Evolutionary conservation across 2,329 filamentous ascomycete genomes (phyloP), one percentile per base, ranked within the genome.

Genomic region (Rhynchosporium graminicola): DNA sequence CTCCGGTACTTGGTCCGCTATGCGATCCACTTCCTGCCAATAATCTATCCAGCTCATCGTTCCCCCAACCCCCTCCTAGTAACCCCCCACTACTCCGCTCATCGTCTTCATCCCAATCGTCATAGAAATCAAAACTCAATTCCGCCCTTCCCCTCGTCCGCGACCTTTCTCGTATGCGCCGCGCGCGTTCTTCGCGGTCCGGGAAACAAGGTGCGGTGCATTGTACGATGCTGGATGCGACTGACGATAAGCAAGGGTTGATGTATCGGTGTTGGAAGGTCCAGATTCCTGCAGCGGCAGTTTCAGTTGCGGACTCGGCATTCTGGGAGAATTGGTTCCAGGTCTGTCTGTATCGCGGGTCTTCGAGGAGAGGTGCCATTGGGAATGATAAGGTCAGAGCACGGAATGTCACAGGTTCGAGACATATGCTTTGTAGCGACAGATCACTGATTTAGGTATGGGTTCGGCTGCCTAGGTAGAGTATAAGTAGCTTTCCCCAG

Each of bases 71-170:
- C 43, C 50, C 50, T 50, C 83, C 88, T 58, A 93, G 78, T 54
- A 94, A 75, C 0, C 87, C 83, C 45, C 86, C 83, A 40, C 79
- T 80, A 57, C 84, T 82, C 36, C 73, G 72, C 43, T 74, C 81
- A 28, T 68, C 67, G 55, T 73, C 72, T 29, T 86, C 83, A 60
- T 97, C 92, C 94, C 94, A 98, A 76, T 97, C 94, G 76, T 97
- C 94, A 78, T 98, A 98, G 75, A 98, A 98, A 76, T 97, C 94
- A 74, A 98, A 98, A 72, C 86, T 93, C 71, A 90, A 85, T 76
- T 97, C 93, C 33, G 92, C 90, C 57, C 86, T 77, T 2, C 85
- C 86, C 64, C 78, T 77, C 29, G 80, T 78, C 8, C 83, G 79
- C 26, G 83, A 82, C 50, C 89, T 84, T 70, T 92, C 87, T 65